Evolutionary conservation across 2,329 filamentous ascomycete genomes (phyloP), one percentile per base, ranked within the genome.

Genomic region (Zymoseptoria brevis): DNA sequence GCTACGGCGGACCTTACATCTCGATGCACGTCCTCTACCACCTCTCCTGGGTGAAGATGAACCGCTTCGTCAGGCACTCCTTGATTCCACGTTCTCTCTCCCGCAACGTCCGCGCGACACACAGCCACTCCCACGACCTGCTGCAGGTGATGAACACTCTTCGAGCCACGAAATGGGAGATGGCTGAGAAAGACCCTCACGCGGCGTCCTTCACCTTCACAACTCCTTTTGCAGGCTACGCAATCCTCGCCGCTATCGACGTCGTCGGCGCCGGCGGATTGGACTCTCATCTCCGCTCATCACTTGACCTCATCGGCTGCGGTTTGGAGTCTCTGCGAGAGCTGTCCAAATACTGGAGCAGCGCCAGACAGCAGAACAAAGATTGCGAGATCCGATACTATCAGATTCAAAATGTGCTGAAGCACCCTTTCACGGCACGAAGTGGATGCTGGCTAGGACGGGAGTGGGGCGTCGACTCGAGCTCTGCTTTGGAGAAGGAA

Each of bases 21-120:
- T 82, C 81, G 1, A 81, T 88, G 71, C 86, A 89, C 70, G 75
- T 87, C 26, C 75, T 88, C n/a, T 87, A 87, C 69, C 81, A 87
- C 68, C 80, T 83, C 53, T 79, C 84, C 0, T 73, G 84, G 66
- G 81, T 88, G 72, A 84, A 85, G 64, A 76, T 89, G 29, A 86
- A 87, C 65, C 81, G 87, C 48, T 82, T 87, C 66, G 79, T 79
- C 11, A 76, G 78, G 8, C 73, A 75, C 60, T 71, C 73, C 9
- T 73, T 72, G 35, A 71, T 83, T 3, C 73, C 72, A 0, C 74
- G 78, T 2, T 68, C 74, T 29, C 70, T 80, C 11, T 65, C 71
- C 2, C 76, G 79, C 22, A 79, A 82, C 61, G 74, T 82, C 4
- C 74, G 76, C 48, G 72, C 75, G 13, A 79, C 82, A 24, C 75